Evolutionary conservation across 352 stramenopile species (phyloP).

Genomic region (Phytophthora europaea): DNA sequence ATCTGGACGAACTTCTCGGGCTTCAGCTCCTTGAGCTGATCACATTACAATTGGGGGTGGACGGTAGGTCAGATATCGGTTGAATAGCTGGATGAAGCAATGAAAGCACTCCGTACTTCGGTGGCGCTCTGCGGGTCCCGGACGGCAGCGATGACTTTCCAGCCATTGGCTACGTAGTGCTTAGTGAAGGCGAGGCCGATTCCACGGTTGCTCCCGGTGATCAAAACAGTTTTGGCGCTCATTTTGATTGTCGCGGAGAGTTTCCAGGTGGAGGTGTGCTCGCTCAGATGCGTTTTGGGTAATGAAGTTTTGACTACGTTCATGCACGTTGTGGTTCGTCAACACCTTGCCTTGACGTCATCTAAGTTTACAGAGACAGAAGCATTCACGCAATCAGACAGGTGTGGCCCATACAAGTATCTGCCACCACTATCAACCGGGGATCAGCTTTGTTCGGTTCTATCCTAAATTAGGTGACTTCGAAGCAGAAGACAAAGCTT

Average conservation of each 20-base stretch:
- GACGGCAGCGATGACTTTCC: constrained; percentile 54
- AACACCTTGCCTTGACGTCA: neutral
- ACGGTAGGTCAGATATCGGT: neutral
- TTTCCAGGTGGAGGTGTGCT: neutral
- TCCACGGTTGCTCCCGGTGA: constrained; percentile 61
- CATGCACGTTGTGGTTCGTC: neutral
- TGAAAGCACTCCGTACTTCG: constrained; percentile 11
- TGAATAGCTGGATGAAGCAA: neutral
- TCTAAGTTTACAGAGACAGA: neutral
- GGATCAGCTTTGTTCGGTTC: too few relatives aligned
- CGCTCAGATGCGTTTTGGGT: constrained; percentile 5
- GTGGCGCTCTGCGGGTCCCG: constrained; percentile 20
- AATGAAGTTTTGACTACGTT: neutral
- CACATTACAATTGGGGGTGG: neutral
- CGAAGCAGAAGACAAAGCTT: too few relatives aligned
- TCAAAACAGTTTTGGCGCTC: constrained; percentile 53
- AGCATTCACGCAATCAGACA: neutral
- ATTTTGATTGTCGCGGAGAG: constrained; percentile 5
- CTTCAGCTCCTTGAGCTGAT: constrained; percentile 26
- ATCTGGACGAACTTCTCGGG: constrained; percentile 30
- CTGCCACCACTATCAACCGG: too few relatives aligned
- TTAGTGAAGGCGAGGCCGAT: constrained; percentile 53
- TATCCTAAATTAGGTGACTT: too few relatives aligned
- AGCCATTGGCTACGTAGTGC: constrained; percentile 50
- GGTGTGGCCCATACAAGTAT: too few relatives aligned